These are phyloP conservation scores for Exophiala oligosperma DNA, from an alignment of 2,329 filamentous ascomycete genomes.

Conservation along the genomic window DNA sequence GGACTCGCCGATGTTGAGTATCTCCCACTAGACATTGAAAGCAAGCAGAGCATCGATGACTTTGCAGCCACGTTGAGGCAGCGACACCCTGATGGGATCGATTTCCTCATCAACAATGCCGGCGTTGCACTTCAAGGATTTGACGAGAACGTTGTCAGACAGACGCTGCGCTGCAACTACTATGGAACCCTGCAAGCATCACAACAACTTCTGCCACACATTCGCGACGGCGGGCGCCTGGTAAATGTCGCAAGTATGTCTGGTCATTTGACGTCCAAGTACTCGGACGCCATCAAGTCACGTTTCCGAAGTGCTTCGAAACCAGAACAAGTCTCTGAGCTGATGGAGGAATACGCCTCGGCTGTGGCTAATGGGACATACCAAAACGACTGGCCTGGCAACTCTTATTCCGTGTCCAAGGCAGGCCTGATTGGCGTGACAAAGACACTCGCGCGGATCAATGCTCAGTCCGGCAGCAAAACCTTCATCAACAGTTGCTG, in stretches of 20 bases:
- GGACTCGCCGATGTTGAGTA: constrained; percentile 50
- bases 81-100: constrained; percentile 50
- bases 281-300: constrained; percentile 43
- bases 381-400: constrained; percentile 48
- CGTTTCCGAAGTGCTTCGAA: constrained; percentile 44
- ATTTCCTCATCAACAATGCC: constrained; percentile 57
- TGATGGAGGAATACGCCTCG: constrained; percentile 52
- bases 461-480: constrained; percentile 35
- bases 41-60: constrained; percentile 44
- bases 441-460: constrained; percentile 37
- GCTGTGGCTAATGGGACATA: constrained; percentile 51
- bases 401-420: constrained; percentile 52
- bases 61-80: constrained; percentile 45
- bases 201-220: constrained; percentile 46
- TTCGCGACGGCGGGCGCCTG: constrained; percentile 47
- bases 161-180: constrained; percentile 54
- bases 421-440: constrained; percentile 46
- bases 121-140: constrained; percentile 51
- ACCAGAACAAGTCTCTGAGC: constrained; percentile 45
- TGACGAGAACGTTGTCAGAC: constrained; percentile 48
- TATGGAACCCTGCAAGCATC: constrained; percentile 51
- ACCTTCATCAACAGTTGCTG: constrained; percentile 44
- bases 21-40: constrained; percentile 50
- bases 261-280: constrained; percentile 47
- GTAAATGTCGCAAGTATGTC: constrained; percentile 52